These are phyloP conservation scores for Closterium sp. DNA, from an alignment of 139 green algal genomes.

Conservation along the genomic window DNA sequence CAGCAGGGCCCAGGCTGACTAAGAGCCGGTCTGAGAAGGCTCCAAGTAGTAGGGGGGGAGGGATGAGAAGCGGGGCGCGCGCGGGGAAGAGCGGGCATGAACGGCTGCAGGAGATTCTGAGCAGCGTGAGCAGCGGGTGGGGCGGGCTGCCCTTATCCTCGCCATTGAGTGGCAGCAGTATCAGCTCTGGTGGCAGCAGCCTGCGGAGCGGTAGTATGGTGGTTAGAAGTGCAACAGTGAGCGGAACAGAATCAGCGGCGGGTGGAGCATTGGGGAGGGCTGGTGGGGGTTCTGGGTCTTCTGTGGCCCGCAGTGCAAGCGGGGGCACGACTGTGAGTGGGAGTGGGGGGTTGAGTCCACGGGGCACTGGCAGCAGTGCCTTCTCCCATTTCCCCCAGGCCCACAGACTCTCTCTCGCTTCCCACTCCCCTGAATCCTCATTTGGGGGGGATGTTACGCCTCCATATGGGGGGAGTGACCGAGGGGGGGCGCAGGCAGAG, in stretches of 20 bases:
- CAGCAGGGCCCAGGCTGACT: not conserved
- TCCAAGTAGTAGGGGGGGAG: not conserved
- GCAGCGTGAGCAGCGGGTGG: not conserved
- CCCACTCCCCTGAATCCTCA: not conserved
- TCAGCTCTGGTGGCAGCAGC: not conserved
- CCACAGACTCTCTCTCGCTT: not conserved
- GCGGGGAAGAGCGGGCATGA: not conserved
- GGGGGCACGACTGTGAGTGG: not conserved
- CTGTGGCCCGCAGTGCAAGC: not conserved
- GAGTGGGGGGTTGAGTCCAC: not conserved
- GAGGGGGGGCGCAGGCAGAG: not conserved
- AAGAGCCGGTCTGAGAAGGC: not conserved
- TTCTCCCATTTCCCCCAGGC: not conserved
- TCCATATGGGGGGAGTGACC: not conserved
- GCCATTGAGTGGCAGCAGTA: not conserved
- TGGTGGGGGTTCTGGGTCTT: not conserved
- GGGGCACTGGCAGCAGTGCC: not conserved
- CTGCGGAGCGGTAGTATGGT: not conserved
- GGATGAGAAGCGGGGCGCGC: not conserved
- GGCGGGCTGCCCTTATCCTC: not conserved
- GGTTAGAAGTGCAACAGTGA: not conserved
- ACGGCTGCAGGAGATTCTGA: not conserved
- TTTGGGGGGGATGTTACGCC: not conserved
- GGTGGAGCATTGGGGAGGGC: not conserved
- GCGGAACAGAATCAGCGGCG: not conserved